These are phyloP conservation scores for Aspergillus hortae DNA, from an alignment of 2,329 filamentous ascomycete species.

Conservation along the genomic window DNA sequence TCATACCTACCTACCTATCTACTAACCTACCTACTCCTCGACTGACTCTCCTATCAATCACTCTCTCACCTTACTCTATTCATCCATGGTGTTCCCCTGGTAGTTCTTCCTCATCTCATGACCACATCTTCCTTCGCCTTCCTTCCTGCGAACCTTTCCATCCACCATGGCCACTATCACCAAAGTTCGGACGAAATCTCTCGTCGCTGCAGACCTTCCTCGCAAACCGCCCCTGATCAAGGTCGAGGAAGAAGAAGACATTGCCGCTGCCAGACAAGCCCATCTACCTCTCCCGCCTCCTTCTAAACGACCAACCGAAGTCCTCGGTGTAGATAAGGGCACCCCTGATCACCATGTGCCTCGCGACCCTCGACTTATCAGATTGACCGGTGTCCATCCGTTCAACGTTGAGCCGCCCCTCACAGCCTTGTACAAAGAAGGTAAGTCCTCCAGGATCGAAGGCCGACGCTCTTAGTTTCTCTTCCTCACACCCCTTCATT, in stretches of 20 bases:
- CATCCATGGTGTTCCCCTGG: too few species aligned
- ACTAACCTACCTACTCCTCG: too few species aligned
- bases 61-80: too few species aligned
- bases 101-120: background rate
- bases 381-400: conserved; percentile 82
- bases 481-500: background rate
- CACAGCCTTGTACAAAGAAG: conserved; percentile 68
- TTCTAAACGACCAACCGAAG: conserved; percentile 53
- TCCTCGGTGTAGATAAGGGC: conserved; percentile 72
- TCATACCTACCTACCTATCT: too few species aligned
- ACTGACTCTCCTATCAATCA: too few species aligned
- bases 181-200: conserved; percentile 17
- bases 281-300: conserved; percentile 65
- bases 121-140: background rate
- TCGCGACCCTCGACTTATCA: conserved; percentile 75
- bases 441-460: conserved; percentile 13
- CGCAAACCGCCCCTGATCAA: conserved; percentile 21
- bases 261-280: conserved; percentile 32
- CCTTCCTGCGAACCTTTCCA: background rate
- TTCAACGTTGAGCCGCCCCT: conserved; percentile 88
- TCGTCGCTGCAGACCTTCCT: conserved; percentile 10
- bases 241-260: conserved; percentile 23
- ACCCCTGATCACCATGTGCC: conserved; percentile 81
- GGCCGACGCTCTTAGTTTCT: background rate
- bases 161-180: conserved; percentile 25